phyloP scores from a whole-genome alignment of 345 rosid species.

The Lagerstroemia speciosa region DNA sequence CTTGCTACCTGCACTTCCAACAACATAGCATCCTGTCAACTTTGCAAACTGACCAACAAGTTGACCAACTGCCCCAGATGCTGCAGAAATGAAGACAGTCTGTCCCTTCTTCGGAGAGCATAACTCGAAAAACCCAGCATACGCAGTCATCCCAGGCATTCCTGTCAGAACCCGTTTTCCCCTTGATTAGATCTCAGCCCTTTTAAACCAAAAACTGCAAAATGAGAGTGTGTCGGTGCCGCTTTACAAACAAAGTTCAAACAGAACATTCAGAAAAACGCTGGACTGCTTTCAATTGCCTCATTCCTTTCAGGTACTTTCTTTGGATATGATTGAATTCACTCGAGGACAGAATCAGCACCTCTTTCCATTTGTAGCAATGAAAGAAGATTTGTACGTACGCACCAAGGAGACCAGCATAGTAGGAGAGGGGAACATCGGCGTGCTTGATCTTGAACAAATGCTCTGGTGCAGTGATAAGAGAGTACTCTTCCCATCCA shows the following conservation, averaged over 20 bases:
- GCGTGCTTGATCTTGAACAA: conserved; percentile 16
- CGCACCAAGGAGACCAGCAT: conserved; percentile 14
- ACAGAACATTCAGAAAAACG: no score
- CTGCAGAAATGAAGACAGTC: conserved; percentile 2
- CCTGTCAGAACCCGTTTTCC: no score
- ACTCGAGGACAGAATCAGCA: no score
- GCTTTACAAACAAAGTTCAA: no score
- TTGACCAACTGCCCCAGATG: conserved; percentile 9
- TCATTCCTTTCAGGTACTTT: no score
- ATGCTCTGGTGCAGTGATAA: not conserved
- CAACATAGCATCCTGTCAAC: conserved; percentile 14
- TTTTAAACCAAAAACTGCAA: no score
- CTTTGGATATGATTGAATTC: no score
- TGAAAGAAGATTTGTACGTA: no score
- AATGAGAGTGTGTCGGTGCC: no score
- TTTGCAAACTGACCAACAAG: conserved; percentile 18
- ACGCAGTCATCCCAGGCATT: conserved; percentile 18
- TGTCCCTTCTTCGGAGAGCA: conserved; percentile 16
- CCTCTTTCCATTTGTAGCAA: no score
- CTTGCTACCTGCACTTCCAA: conserved; percentile 14
- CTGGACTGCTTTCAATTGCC: no score
- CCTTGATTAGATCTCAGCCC: no score
- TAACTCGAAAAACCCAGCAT: conserved; percentile 11
- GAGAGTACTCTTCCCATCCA: conserved; percentile 15
- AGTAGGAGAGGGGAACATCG: conserved; percentile 15